These are phyloP conservation scores for Gossypium australe DNA, from an alignment of 345 rosid genomes.

Conservation along the genomic window DNA sequence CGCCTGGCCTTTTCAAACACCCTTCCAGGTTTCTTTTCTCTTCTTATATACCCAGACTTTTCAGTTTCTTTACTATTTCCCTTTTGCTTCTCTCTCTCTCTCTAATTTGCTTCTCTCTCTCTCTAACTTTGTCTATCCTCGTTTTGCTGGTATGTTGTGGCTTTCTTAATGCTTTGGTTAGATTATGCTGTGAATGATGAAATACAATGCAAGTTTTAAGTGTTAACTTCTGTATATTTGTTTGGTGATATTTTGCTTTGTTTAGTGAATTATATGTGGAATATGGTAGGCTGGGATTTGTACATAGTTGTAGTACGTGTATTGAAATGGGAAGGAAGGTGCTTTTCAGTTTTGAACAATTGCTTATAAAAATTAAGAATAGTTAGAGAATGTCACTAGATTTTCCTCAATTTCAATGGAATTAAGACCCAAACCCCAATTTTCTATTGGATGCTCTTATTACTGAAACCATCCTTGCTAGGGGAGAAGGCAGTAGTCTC, in stretches of 20 bases:
- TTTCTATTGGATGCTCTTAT: background rate
- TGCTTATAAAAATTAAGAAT: background rate
- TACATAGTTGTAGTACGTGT: background rate
- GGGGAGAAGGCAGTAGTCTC: background rate
- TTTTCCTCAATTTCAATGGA: background rate
- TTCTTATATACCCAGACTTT: background rate
- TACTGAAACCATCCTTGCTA: background rate
- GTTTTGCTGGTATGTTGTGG: background rate
- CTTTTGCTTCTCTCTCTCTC: background rate
- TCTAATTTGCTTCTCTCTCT: background rate
- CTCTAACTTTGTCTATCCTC: background rate
- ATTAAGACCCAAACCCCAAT: background rate
- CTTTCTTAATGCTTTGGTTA: background rate
- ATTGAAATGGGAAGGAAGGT: background rate
- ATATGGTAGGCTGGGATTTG: background rate
- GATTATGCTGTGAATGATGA: background rate
- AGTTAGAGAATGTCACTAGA: background rate
- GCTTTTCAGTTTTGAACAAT: background rate
- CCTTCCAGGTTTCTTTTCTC: background rate
- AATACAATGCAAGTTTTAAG: background rate
- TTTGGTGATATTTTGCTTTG: background rate
- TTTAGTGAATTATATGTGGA: background rate
- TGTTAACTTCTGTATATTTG: background rate
- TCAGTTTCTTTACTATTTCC: background rate
- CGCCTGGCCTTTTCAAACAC: slow-evolving; percentile 5